Percentiles rank a stretch among this genome's conserved stretches.
phyloP scores from a whole-genome alignment of 2,329 filamentous ascomycete genomes.

The Aspergillus sergii region DNA sequence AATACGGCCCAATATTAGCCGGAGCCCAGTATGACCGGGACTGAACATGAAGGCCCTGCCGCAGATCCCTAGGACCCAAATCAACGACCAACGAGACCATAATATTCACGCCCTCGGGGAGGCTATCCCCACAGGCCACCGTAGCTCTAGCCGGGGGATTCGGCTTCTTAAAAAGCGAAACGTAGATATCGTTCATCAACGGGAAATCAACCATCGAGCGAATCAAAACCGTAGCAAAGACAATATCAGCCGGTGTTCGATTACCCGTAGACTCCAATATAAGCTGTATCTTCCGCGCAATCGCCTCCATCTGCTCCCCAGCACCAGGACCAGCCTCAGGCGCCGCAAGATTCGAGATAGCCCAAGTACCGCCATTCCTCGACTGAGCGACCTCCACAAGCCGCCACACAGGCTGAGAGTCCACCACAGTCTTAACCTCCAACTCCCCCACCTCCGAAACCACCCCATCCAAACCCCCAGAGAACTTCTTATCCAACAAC shows the following conservation, averaged over 20 bases:
- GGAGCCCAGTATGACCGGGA: conserved; percentile 96
- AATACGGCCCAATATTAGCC: conserved; percentile 96
- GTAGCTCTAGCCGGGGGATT: conserved; percentile 87
- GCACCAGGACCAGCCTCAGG: conserved; percentile 42
- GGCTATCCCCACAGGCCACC: conserved; percentile 70
- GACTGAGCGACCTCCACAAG: conserved; percentile 22
- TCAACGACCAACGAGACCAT: conserved; percentile 60
- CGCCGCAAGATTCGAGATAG: conserved; percentile 42
- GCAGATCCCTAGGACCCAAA: conserved; percentile 30
- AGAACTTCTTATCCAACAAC: conserved; percentile 68
- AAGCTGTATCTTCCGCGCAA: conserved; percentile 21
- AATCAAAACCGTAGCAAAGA: conserved; percentile 66
- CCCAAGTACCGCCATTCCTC: conserved; percentile 32
- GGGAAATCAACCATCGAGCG: conserved; percentile 79
- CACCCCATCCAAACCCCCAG: conserved; percentile 36
- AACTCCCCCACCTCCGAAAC: neutral
- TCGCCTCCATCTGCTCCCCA: conserved; percentile 42
- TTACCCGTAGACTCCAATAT: conserved; percentile 27
- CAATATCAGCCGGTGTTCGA: conserved; percentile 42
- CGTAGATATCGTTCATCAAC: conserved; percentile 74
- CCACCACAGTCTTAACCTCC: neutral
- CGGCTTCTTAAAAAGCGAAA: conserved; percentile 70
- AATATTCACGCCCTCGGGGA: conserved; percentile 64
- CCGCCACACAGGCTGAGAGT: conserved; percentile 12
- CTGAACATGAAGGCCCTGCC: conserved; percentile 78